Base-by-base conservation (phyloP, 2,329 filamentous ascomycete genomes). In the Calonectria fujianensis region DNA sequence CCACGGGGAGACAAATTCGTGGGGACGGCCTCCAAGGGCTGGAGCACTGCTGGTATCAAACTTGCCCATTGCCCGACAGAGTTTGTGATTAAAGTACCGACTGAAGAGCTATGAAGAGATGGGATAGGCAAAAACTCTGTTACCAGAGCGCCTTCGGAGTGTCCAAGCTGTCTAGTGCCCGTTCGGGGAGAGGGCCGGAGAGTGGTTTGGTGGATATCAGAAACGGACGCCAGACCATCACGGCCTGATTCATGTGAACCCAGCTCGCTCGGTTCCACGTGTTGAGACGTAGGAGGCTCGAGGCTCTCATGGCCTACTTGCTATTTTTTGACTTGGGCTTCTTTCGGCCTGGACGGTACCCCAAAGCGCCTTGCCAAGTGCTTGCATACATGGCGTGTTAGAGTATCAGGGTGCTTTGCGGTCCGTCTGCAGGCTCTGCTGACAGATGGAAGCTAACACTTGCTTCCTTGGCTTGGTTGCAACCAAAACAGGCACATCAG, bases 401-500 rank as follows among this genome's bases (percentile, higher is more conserved):
- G 45, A 63, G 57, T 18, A 41, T 63, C 31, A 45, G 64, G 51
- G 64, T 68, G 24, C 37, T 41, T 41, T 63, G 39, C 57, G 14
- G 57, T 41, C 57, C 24, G 29, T 11, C 37, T 41, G 51, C 18
- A 54, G 51, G 27, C 51, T 32, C n/a, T 63, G 57, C 57, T 63
- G 57, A 63, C 57, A 39, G 35, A 63, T 39, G 16, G 18, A 24
- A 14, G 18, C 37, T 63, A 63, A 51, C 52, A 72, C 51, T 37
- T 57, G 31, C 51, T 45, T 50, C 20, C 37, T 57, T 35, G 31
- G 7, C 20, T 69, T 29, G 52, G 37, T 35, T 52, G n/a, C 39
- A 70, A 52, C 32, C 66, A 45, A 20, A 27, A 51, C 72, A 74
- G 61, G n/a, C 72, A 70, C 72, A 74, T 61, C 45, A 18, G 48